Conservation (phyloP, 345 rosid species). For the Brassica carinata region DNA sequence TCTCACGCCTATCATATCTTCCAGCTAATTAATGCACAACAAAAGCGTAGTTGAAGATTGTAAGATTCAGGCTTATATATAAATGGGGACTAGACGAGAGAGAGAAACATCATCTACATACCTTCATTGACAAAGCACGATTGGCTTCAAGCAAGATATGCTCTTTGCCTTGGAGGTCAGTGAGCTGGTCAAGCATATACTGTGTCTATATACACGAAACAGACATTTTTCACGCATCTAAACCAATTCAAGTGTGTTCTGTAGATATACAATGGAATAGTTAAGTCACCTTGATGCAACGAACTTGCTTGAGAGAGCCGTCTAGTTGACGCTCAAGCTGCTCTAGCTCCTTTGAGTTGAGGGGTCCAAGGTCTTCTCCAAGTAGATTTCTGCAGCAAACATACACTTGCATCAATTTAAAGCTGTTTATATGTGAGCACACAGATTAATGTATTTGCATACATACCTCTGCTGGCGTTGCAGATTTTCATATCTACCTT, state of each 20-base stretch:
- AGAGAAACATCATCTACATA: constrained; percentile 45
- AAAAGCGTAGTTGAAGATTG: neutral
- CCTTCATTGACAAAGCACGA: constrained; percentile 80
- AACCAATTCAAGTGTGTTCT: neutral
- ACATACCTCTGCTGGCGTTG: constrained; percentile 44
- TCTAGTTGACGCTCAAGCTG: constrained; percentile 95
- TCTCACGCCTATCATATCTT: constrained; percentile 70
- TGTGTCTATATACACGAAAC: constrained; percentile 66
- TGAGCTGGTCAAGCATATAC: constrained; percentile 87
- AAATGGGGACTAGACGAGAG: neutral
- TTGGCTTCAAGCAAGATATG: constrained; percentile 83
- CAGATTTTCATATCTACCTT: constrained; percentile 40
- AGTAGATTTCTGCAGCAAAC: constrained; percentile 69
- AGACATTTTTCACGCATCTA: neutral
- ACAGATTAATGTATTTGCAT: neutral
- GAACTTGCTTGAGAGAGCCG: constrained; percentile 79
- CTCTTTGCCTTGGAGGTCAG: constrained; percentile 92
- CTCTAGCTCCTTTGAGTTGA: constrained; percentile 86
- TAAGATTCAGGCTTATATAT: neutral
- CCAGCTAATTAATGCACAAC: constrained; percentile 55
- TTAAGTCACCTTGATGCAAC: constrained; percentile 74
- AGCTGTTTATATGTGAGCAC: neutral
- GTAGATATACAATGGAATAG: neutral
- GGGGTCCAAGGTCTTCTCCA: constrained; percentile 93
- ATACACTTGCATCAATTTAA: constrained; percentile 12